phyloP scores from a whole-genome alignment of 176 grass and related monocot genomes.

The Alloteropsis semialata region DNA sequence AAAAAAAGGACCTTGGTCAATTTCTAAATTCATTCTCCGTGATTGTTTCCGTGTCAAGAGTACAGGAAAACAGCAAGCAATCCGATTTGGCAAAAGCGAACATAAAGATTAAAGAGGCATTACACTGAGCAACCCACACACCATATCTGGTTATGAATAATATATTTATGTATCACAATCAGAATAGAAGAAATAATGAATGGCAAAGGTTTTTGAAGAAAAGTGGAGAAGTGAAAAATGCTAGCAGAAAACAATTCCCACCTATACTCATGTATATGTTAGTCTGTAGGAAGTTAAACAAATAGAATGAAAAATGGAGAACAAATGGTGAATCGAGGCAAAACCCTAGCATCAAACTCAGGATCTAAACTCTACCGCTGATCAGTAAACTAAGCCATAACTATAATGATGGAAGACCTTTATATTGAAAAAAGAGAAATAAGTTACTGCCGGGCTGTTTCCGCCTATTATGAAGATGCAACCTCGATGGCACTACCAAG shows the following conservation, averaged over 20 bases:
- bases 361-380: conserved; percentile 38
- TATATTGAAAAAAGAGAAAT: background rate
- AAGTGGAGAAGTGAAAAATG: background rate
- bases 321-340: conserved; percentile 41
- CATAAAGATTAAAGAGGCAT: background rate
- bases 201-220: conserved; percentile 23
- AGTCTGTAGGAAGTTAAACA: conserved; percentile 37
- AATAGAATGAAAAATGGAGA: conserved; percentile 47
- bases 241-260: conserved; percentile 11
- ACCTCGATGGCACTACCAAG: conserved; percentile 95
- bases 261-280: conserved; percentile 42
- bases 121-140: background rate
- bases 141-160: conserved; percentile 1
- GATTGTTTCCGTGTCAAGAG: background rate
- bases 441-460: conserved; percentile 30
- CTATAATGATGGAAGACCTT: conserved; percentile 27
- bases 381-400: conserved; percentile 51
- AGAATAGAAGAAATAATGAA: conserved; percentile 14
- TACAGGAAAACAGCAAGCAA: background rate
- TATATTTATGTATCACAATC: conserved; percentile 32
- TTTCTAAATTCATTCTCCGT: background rate
- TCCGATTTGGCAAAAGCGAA: background rate
- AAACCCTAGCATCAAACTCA: conserved; percentile 43
- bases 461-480: conserved; percentile 72
- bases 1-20: background rate